phyloP scores from a whole-genome alignment of 345 rosid genomes.

The Pistacia atlantica region DNA sequence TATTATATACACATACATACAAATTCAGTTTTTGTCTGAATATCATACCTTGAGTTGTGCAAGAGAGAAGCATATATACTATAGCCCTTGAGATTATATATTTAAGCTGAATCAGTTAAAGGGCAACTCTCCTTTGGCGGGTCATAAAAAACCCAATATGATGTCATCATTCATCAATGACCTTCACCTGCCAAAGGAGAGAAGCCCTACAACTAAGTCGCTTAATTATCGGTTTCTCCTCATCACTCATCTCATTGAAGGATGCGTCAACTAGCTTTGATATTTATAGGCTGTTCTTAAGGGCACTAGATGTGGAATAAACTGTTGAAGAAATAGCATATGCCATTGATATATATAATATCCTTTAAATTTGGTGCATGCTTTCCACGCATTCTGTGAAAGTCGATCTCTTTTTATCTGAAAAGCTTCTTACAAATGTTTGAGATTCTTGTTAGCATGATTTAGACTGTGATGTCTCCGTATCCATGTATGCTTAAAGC shows the following conservation, averaged over 20 bases:
- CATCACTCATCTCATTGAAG: not conserved
- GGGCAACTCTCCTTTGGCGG: conserved; percentile 99
- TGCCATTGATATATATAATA: conserved; percentile 49
- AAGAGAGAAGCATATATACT: not conserved
- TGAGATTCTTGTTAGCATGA: conserved; percentile 36
- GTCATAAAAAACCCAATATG: conserved; percentile 14
- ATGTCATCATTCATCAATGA: not conserved
- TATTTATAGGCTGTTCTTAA: conserved; percentile 10
- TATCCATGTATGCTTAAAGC: not conserved
- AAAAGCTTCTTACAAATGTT: conserved; percentile 16
- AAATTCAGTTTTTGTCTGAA: not conserved
- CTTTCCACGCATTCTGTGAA: conserved; percentile 34
- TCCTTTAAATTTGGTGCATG: conserved; percentile 26
- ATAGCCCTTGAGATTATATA: not conserved
- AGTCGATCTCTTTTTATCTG: conserved; percentile 24
- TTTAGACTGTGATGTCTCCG: conserved; percentile 19
- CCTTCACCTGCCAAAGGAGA: conserved; percentile 63
- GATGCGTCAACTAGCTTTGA: not conserved
- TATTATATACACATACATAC: too few species aligned
- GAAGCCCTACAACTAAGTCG: conserved; percentile 63
- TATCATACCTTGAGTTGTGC: not conserved
- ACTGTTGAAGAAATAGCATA: conserved; percentile 41
- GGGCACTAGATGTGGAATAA: conserved; percentile 11
- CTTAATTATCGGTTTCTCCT: conserved; percentile 34
- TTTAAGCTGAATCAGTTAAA: conserved; percentile 59